Base-by-base conservation (phyloP, 2,329 filamentous ascomycete species). In the Alternaria sp. region DNA sequence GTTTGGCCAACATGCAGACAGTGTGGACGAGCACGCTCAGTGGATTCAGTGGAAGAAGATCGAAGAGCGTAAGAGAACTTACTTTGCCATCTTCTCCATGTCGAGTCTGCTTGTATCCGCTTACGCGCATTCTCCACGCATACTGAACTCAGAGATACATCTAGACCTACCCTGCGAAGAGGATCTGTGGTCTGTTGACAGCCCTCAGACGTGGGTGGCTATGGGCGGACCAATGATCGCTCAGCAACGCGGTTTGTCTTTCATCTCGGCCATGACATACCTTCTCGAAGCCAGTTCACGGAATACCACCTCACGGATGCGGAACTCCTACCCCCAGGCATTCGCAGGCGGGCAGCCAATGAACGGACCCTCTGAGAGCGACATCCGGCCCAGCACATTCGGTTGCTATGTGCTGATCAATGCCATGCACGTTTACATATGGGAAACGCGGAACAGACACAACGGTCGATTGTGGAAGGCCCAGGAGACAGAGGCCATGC, bases 391-490 rank as follows among this genome's bases (percentile, higher is more conserved):
- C 0, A 97, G 95, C 81, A 94, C 93, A 0, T 97, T 97, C 77
- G 96, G 95, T 9, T 97, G 93, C 77, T 85, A 97, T 28, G 87
- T 97, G 6, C 83, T 99, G 66, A 97, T 98, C 77, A 95, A 97
- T 76, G 94, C 96, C 4, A 85, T 98, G 23, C 96, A 98, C 81
- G 97, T 97, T 72, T 97, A 97, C 79, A 97, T 98, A 47, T 98
- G 96, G 96, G 95, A 98, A 81, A 97, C 94, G 0, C 87, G 95
- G 23, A 94, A 97, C 80, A 86, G 93, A 56, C 94, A 97, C 71
- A 90, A 94, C 71, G 93, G 92, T 71, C 90, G 93, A 66, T 86
- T 93, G 52, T 97, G 95, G 95, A 97, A 93, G 2, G 89, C 90
- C 32, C 91, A 95, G 68, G 95, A 98, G 80, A 97, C 93, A 0